These are phyloP conservation scores for Microdochium paspali DNA, from an alignment of 2,329 filamentous ascomycete genomes.

Conservation along the genomic window DNA sequence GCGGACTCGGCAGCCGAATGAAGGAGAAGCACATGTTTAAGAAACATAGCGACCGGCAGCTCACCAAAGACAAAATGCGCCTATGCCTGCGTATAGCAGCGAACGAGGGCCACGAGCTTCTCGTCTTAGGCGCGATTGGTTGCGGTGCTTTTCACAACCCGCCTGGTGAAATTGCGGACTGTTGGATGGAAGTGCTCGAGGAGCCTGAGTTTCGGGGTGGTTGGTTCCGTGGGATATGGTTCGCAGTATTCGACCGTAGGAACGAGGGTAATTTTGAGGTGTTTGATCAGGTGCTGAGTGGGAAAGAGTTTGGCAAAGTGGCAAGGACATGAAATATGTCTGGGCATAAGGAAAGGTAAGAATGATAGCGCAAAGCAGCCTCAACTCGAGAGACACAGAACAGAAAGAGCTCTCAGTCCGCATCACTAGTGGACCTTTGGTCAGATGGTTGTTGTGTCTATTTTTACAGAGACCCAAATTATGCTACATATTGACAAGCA, in stretches of 20 bases:
- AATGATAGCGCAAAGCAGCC: too few relatives aligned
- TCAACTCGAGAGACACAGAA: too few relatives aligned
- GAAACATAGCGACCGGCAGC: slow-evolving; percentile 28
- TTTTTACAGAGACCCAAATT: too few relatives aligned
- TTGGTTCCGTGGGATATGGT: slow-evolving; percentile 48
- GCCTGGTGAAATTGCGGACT: slow-evolving; percentile 44
- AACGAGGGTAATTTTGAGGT: slow-evolving; percentile 39
- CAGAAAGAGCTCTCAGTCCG: too few relatives aligned
- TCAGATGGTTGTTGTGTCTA: too few relatives aligned
- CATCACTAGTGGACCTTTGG: too few relatives aligned
- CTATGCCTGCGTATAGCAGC: slow-evolving; percentile 49
- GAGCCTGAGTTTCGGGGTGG: slow-evolving; percentile 45
- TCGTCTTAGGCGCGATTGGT: slow-evolving; percentile 59
- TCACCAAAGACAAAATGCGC: slow-evolving; percentile 54
- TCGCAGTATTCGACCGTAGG: slow-evolving; percentile 46
- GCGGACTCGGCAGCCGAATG: neutral
- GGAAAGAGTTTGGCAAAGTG: slow-evolving; percentile 14
- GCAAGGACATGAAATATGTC: neutral
- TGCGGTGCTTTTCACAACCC: slow-evolving; percentile 60
- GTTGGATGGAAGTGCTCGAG: slow-evolving; percentile 49
- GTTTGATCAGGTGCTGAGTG: slow-evolving; percentile 34
- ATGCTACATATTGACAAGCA: too few relatives aligned
- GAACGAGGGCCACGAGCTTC: slow-evolving; percentile 39
- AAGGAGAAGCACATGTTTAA: slow-evolving; percentile 24
- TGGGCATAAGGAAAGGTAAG: too few relatives aligned